Evolutionary conservation across 495 filamentous ascomycete species (phyloP), one percentile per base, ranked within the genome.

Genomic region (Clavariopsis aquatica): DNA sequence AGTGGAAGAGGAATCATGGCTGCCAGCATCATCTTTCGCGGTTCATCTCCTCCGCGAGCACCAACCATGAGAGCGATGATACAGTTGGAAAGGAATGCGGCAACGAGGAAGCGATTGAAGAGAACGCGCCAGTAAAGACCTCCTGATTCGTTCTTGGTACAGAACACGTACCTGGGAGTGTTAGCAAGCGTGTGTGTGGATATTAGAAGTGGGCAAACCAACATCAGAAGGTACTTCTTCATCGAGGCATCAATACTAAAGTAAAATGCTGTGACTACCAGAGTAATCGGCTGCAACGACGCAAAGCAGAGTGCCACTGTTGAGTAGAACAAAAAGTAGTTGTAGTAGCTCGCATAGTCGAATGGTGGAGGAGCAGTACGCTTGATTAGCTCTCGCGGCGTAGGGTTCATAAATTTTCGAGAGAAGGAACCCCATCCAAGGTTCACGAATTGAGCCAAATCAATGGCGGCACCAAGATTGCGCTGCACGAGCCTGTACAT

Each of bases 281-380:
- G 82, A 4, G 92, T 89, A 31, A 98, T 83, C 0, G 94, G 94
- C 76, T 98, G 94, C 45, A 97, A 76, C 12, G 89, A 87, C 1
- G 88, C 87, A 73, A 93, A 98, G 71, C 86, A 91, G 34, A 99
- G 80, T 1, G 91, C 87, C 31, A 97, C 89, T 0, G 94, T 98
- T 3, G 89, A 80, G 74, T 97, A 97, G 78, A 90, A 99, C 19
- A 98, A 81, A 76, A 97, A 97, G 76, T 87, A 90, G 73, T 97
- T 98, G 80, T 97, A 98, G 77, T 98, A 97, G 62, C 84, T 91
- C 53, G 94, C 91, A 70, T 96, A 98, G 69, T 97, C 93, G 75
- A 99, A 97, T 12, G 89, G 77, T 1, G 89, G 91, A 49, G 94
- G 94, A 43, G 95, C 95, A 8, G 93, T 95, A 77, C 92, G 86